Base-by-base conservation (phyloP, 768 basidiomycete species). In the Saitozyma sp. region DNA sequence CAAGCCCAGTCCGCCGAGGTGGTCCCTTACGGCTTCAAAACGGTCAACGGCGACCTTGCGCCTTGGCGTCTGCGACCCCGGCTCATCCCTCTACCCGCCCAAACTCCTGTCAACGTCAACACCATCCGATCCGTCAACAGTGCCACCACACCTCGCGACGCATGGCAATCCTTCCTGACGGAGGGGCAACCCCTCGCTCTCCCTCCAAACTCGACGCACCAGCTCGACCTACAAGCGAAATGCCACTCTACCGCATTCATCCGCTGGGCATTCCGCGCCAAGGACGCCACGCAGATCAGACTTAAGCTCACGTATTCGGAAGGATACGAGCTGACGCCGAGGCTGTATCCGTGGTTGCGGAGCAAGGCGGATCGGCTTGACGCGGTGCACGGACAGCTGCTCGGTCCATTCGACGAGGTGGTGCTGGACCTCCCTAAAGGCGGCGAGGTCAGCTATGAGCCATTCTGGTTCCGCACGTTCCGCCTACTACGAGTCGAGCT, bases 241-340 rank as follows among this genome's bases (percentile, higher is more conserved):
- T 56, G 57, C 41, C 68, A 69, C 48, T 69, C 65, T 10, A 69
- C 68, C n/a, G 68, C 68, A 1, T 69, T 69, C 58, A 54, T 63
- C 13, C 51, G 38, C 13, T 56, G 45, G 49, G 46, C 46, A 2
- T 62, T 62, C 54, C 51, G 45, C 13, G 10, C 59, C 2, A 20
- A 39, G 16, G 2, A 17, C 1, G 42, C 59, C n/a, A 54, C 51
- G 20, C n/a, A 37, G 16, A 54, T 60, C 41, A 29, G 19, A 17
- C 52, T 60, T 40, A 60, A 60, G 43, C 41, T 69, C 20, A 64
- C 60, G 4, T 69, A 69, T 38, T 69, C 68, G 16, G 68, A 69
- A 50, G 68, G 62, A 6, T 69, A 69, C 45, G 68, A 69, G 57
- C 54, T 40, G 16, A 54, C 55, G 38, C 54, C 65, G 9, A 42